Conservation (phyloP, 495 filamentous ascomycete species). For the Podospora didyma region DNA sequence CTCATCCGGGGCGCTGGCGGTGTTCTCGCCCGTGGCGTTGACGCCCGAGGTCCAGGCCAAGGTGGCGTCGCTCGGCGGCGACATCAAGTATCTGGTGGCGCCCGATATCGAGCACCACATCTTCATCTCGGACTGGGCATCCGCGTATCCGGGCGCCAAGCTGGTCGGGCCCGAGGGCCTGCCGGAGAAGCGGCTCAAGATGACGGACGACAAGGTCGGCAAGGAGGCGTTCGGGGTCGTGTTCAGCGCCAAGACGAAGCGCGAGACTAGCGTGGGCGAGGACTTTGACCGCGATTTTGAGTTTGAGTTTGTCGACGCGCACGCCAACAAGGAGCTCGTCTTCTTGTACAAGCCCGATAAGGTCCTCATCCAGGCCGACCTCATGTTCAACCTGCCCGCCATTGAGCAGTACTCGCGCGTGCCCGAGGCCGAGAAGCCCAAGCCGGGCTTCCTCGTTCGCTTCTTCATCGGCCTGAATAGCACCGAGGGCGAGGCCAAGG, state of each 20-base stretch:
- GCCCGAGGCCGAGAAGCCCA: constrained; percentile 47
- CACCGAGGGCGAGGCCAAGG: constrained; percentile 59
- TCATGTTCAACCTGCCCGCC: constrained; percentile 89
- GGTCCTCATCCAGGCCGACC: constrained; percentile 86
- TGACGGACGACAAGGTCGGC: constrained; percentile 56
- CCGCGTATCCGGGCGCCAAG: constrained; percentile 69
- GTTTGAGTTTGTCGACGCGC: constrained; percentile 74
- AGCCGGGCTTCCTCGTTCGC: constrained; percentile 59
- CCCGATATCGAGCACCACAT: constrained; percentile 92
- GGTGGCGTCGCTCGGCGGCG: constrained; percentile 60
- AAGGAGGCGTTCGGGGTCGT: constrained; percentile 66
- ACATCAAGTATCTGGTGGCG: constrained; percentile 79
- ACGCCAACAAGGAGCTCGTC: constrained; percentile 81
- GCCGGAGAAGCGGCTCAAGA: constrained; percentile 71
- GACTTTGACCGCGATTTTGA: constrained; percentile 89
- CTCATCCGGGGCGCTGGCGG: constrained; percentile 68
- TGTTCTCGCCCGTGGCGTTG: constrained; percentile 86
- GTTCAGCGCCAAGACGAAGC: constrained; percentile 52
- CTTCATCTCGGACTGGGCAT: constrained; percentile 77
- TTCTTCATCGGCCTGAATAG: constrained; percentile 58
- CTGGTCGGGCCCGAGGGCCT: constrained; percentile 84
- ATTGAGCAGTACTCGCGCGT: constrained; percentile 74
- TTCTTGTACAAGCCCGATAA: constrained; percentile 76
- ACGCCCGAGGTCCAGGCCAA: constrained; percentile 71
- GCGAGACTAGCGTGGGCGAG: constrained; percentile 45